phyloP scores from a whole-genome alignment of 2,329 filamentous ascomycete genomes.

The Zymoseptoria tritici region DNA sequence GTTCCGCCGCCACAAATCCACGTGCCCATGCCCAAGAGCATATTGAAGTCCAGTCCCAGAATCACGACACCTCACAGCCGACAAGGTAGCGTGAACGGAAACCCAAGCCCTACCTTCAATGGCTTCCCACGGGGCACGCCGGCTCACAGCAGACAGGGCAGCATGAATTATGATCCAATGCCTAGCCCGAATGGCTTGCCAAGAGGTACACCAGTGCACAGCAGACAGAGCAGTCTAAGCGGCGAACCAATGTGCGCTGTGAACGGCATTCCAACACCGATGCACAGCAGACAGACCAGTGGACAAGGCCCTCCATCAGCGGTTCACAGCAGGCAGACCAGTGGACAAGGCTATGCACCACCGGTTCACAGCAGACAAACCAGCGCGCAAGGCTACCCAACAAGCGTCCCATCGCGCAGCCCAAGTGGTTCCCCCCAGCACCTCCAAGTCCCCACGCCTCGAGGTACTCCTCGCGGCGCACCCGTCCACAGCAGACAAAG shows the following conservation, averaged over 20 bases:
- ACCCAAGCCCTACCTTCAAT: not conserved
- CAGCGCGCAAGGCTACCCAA: not conserved
- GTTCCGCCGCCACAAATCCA: not conserved
- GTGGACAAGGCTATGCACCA: not conserved
- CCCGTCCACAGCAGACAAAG: not conserved
- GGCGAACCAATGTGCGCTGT: not conserved
- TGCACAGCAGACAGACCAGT: not conserved
- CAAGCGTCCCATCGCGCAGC: not conserved
- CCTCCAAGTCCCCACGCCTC: not conserved
- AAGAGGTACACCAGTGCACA: not conserved
- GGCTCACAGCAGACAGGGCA: not conserved
- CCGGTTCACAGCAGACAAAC: not conserved
- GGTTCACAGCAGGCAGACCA: not conserved
- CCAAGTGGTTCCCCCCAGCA: not conserved
- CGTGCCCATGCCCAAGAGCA: not conserved
- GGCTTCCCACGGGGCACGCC: not conserved
- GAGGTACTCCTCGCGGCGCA: not conserved
- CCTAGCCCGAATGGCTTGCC: not conserved
- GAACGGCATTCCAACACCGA: not conserved
- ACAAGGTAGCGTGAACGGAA: not conserved
- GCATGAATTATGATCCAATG: not conserved
- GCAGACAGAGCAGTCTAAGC: not conserved
- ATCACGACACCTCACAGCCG: not conserved
- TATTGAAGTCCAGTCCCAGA: not conserved
- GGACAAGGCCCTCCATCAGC: not conserved